Conservation (phyloP, 352 stramenopile species). For the Pythium biforme region DNA sequence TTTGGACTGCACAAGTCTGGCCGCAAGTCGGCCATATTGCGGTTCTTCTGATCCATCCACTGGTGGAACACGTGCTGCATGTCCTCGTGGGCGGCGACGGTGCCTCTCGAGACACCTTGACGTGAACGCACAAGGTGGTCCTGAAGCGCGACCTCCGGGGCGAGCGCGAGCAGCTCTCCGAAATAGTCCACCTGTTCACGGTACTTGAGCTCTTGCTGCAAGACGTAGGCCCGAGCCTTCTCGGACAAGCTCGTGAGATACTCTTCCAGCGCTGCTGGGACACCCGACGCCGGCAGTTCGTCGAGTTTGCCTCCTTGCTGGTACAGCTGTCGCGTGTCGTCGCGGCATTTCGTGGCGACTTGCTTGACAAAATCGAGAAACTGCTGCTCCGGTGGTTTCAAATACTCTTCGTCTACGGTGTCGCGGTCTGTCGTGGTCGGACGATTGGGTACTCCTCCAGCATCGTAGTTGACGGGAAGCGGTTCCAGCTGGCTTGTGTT, state of each 20-base stretch:
- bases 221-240: slow-evolving; percentile 58
- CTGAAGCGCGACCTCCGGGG: slow-evolving; percentile 43
- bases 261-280: slow-evolving; percentile 69
- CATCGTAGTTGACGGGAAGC: slow-evolving; percentile 34
- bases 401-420: slow-evolving; percentile 45
- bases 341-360: slow-evolving; percentile 53
- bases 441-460: slow-evolving; percentile 15
- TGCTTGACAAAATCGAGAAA: slow-evolving; percentile 62
- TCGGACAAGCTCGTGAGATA: slow-evolving; percentile 63
- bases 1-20: slow-evolving; percentile 80
- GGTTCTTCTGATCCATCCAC: slow-evolving; percentile 48
- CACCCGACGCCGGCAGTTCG: slow-evolving; percentile 54
- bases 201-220: slow-evolving; percentile 50
- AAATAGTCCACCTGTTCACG: slow-evolving; percentile 66
- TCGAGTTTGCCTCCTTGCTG: slow-evolving; percentile 64
- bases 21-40: slow-evolving; percentile 53
- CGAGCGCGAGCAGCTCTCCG: slow-evolving; percentile 51
- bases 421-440: slow-evolving; percentile 40
- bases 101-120: slow-evolving; percentile 23
- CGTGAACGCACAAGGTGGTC: slow-evolving; percentile 37
- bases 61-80: slow-evolving; percentile 38
- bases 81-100: slow-evolving; percentile 3
- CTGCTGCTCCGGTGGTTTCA: slow-evolving; percentile 5
- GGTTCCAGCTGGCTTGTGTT: slow-evolving; percentile 50
- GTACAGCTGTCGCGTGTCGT: slow-evolving; percentile 53